Evolutionary conservation across 139 green algal species (phyloP).

Genomic region (Chlorella sorokiniana): DNA sequence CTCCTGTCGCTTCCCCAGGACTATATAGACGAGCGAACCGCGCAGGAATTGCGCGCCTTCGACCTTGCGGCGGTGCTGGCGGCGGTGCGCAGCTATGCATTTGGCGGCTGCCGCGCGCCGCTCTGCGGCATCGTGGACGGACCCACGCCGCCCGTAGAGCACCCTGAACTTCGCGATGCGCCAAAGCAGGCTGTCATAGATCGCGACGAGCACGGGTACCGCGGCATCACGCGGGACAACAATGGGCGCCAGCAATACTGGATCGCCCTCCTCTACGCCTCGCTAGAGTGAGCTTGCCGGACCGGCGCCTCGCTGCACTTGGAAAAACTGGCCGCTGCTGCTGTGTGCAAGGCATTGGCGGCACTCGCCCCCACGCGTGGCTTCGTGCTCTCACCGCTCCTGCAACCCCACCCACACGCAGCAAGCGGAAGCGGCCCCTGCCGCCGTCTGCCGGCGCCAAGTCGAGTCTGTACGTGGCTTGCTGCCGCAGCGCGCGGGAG

Average conservation of each 20-base stretch:
- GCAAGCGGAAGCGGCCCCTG: conserved; percentile 15
- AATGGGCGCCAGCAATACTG: conserved; percentile 1
- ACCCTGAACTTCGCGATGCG: neutral
- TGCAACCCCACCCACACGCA: neutral
- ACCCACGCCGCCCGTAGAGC: neutral
- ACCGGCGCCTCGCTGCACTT: no score
- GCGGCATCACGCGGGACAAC: conserved; percentile 5
- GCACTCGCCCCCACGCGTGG: neutral
- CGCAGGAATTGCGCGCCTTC: neutral
- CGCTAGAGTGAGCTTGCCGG: conserved; percentile 8
- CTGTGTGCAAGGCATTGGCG: no score
- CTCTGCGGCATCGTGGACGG: neutral
- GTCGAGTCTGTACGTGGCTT: conserved; percentile 10
- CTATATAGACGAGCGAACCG: conserved; percentile 3
- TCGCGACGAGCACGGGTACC: neutral
- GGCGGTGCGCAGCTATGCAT: neutral
- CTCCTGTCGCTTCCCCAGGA: neutral
- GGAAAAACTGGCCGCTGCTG: no score
- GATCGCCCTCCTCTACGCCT: conserved; percentile 23
- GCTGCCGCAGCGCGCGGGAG: conserved; percentile 1
- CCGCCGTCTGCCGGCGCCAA: neutral
- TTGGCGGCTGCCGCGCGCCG: neutral
- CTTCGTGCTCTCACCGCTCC: neutral
- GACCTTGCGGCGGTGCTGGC: neutral
- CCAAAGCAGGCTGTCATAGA: neutral